These are phyloP conservation scores for Colletotrichum navitas DNA, from an alignment of 2,329 filamentous ascomycete species.

Conservation along the genomic window DNA sequence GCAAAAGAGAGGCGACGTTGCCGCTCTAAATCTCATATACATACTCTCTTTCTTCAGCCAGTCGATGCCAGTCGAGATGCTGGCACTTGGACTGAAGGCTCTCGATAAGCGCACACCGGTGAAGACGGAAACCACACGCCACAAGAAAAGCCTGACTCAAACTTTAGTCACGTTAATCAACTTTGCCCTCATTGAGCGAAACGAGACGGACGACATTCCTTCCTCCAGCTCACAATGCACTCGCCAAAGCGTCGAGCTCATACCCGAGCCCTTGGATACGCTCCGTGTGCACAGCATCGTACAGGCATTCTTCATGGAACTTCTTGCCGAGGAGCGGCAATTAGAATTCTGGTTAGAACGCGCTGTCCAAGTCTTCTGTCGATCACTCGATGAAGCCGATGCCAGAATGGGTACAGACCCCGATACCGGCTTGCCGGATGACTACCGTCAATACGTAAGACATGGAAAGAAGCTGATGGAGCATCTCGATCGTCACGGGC, in stretches of 20 bases:
- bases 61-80: conserved; percentile 74
- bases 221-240: conserved; percentile 57
- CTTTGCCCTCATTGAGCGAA: conserved; percentile 65
- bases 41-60: conserved; percentile 75
- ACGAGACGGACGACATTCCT: conserved; percentile 58
- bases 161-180: conserved; percentile 64
- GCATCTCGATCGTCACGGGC: conserved; percentile 57
- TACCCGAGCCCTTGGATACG: conserved; percentile 61
- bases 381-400: conserved; percentile 61
- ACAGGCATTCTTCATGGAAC: conserved; percentile 65
- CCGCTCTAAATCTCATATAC: conserved; percentile 74
- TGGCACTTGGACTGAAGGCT: conserved; percentile 66
- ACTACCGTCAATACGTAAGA: conserved; percentile 65
- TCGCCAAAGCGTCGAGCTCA: conserved; percentile 45
- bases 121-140: conserved; percentile 52
- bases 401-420: conserved; percentile 57
- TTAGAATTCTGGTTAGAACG: conserved; percentile 63
- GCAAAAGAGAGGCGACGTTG: conserved; percentile 58
- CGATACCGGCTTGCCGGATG: conserved; percentile 58
- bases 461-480: conserved; percentile 62
- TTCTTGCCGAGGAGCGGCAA: conserved; percentile 56
- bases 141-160: conserved; percentile 57
- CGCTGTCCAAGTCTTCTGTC: conserved; percentile 62
- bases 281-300: conserved; percentile 65
- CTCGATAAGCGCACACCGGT: conserved; percentile 61